Evolutionary conservation across 306 rosid species (phyloP), one percentile per base, ranked within the genome.

Genomic region (Citrullus colocynthis): DNA sequence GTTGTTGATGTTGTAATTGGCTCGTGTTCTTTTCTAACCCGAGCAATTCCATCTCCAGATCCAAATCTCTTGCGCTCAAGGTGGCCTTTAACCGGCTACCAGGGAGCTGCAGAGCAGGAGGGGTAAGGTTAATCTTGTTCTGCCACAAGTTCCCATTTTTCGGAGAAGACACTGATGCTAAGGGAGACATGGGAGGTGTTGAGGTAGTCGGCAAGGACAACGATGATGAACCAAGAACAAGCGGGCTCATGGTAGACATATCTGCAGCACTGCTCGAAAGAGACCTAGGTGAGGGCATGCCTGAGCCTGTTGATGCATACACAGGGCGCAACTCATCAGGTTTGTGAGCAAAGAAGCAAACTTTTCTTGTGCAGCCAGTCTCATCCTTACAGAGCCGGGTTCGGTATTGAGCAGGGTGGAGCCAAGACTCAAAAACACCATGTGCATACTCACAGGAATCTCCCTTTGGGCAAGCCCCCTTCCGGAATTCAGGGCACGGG

Each of bases 401-500:
- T 75, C 99, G 80, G 83, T 96, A 96, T 56, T 96, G 99, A 6
- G 99, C 98, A 75, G 99, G 99, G 75, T 96, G 99, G 28, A 96
- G 97, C 99, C 99, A 96, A 6, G 99, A 96, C 88, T 96, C 99
- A 0, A 96, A 96, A 59, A 96, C 99, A 61, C 99, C 99, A 60
- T 96, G 99, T 6, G 99, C 98, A 62, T 96, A 96, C 79, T 96
- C 99, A 30, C 99, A 96, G 39, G 92, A 80, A 83, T 96, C 99
- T 2, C 86, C 97, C 84, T 96, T 96, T 67, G 83, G 91, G 85
- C 99, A 96, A 4, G 96, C 21, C 45, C 98, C 98, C 80, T 96
- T 96, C 24, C 99, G 97, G 76, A 96, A 96, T 81, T 96, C 99
- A 0, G 97, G 99, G 93, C 99, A 96, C 5, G 99, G 99, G 36